Conservation (phyloP, 352 stramenopile species). For the Phytopythium montanum region DNA sequence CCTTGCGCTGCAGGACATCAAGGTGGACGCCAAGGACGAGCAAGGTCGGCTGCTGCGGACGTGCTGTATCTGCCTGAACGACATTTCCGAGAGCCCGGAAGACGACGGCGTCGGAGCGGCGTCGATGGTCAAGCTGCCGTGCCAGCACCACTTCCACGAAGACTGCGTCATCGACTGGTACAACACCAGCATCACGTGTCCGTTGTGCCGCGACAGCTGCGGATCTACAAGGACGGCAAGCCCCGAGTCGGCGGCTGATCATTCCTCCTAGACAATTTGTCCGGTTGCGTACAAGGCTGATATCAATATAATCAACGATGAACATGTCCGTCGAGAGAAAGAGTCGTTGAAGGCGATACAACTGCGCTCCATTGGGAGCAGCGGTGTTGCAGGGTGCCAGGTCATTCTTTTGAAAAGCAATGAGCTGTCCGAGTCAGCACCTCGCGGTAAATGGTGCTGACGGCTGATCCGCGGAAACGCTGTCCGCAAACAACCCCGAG, state of each 20-base stretch:
- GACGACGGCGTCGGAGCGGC: constrained; percentile 12
- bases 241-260: not conserved
- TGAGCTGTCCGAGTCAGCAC: too few relatives aligned
- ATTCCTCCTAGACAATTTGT: not conserved
- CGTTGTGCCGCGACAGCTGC: constrained; percentile 38
- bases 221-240: not conserved
- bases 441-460: too few relatives aligned
- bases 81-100: constrained; percentile 11
- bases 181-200: constrained; percentile 51
- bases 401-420: too few relatives aligned
- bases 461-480: too few relatives aligned
- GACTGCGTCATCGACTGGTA: constrained; percentile 73
- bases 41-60: constrained; percentile 10
- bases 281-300: not conserved
- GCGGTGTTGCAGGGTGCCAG: too few relatives aligned
- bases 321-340: too few relatives aligned
- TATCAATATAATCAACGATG: not conserved
- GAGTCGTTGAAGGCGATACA: too few relatives aligned
- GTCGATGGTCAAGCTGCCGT: constrained; percentile 37
- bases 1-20: constrained; percentile 44
- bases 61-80: constrained; percentile 53
- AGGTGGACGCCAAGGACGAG: constrained; percentile 9
- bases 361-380: too few relatives aligned
- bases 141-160: constrained; percentile 60
- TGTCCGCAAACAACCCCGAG: too few relatives aligned